phyloP scores from a whole-genome alignment of 768 basidiomycete genomes.

The Hygrophorus pudorinus region DNA sequence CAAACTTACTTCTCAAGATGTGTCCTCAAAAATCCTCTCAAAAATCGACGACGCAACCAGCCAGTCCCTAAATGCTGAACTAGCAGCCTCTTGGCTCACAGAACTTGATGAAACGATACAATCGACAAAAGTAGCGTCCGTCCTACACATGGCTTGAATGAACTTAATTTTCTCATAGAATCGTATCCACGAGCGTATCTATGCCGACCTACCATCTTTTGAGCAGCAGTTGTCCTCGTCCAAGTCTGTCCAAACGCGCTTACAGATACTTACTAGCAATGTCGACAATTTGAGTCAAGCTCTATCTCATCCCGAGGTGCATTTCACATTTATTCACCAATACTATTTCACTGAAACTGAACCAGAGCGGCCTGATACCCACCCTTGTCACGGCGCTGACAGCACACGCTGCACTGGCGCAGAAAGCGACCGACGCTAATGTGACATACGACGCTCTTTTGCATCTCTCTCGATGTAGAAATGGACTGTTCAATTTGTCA shows the following conservation, averaged over 20 bases:
- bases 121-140: conserved; percentile 50
- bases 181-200: conserved; percentile 65
- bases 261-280: conserved; percentile 38
- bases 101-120: conserved; percentile 67
- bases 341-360: conserved; percentile 5
- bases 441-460: conserved; percentile 40
- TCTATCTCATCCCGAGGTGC: conserved; percentile 55
- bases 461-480: conserved; percentile 44
- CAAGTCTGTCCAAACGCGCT: conserved; percentile 51
- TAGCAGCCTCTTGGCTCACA: conserved; percentile 59
- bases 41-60: conserved; percentile 56
- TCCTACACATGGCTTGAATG: conserved; percentile 1
- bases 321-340: conserved; percentile 5
- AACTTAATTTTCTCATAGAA: conserved; percentile 26
- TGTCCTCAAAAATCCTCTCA: conserved; percentile 61
- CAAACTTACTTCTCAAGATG: conserved; percentile 46
- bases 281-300: conserved; percentile 40
- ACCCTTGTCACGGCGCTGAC: conserved; percentile 43
- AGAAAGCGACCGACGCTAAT: conserved; percentile 48
- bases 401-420: conserved; percentile 53
- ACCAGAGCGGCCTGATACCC: conserved; percentile 62
- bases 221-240: conserved; percentile 54
- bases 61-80: conserved; percentile 45
- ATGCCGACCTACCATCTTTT: conserved; percentile 52
- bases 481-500: conserved; percentile 34